Evolutionary conservation across 2,329 filamentous ascomycete genomes (phyloP).

Genomic region (Ilyonectria sp.): DNA sequence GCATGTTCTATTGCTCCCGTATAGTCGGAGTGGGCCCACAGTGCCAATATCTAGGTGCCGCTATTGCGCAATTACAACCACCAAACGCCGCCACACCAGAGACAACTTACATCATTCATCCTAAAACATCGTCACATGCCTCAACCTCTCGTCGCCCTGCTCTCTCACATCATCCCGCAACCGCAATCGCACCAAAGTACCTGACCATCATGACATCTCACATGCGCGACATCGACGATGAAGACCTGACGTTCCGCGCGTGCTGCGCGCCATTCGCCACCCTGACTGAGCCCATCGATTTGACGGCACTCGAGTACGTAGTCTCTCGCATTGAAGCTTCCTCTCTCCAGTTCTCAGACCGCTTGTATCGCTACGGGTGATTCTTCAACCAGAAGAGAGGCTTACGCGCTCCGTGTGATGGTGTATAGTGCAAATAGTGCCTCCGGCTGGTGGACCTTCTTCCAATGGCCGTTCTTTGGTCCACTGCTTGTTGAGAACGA

Average conservation of each 20-base stretch:
- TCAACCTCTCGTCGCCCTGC: not conserved
- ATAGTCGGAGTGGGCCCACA: not conserved
- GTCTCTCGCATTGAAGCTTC: slow-evolving; percentile 1
- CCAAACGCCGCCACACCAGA: not conserved
- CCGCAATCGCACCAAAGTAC: not conserved
- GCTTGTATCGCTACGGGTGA: not conserved
- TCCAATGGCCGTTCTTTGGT: slow-evolving; percentile 74
- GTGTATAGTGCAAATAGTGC: not conserved
- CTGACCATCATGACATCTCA: slow-evolving; percentile 33
- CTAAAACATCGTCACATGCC: not conserved
- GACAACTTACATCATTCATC: slow-evolving; percentile 11
- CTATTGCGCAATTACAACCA: slow-evolving; percentile 10
- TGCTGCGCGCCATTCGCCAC: slow-evolving; percentile 59
- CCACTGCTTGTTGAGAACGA: slow-evolving; percentile 82
- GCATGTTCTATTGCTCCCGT: not conserved
- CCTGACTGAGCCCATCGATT: slow-evolving; percentile 61
- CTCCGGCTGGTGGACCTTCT: slow-evolving; percentile 58
- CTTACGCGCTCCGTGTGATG: slow-evolving; percentile 33
- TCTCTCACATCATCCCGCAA: not conserved
- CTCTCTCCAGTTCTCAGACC: not conserved
- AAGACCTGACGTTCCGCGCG: slow-evolving; percentile 52
- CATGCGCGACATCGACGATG: slow-evolving; percentile 46
- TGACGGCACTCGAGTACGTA: slow-evolving; percentile 58
- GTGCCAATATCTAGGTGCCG: not conserved
- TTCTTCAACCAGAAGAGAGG: slow-evolving; percentile 10